Percentiles rank a stretch among this genome's conserved stretches.
phyloP scores from a whole-genome alignment of 805 yeast genomes.

The Candida morakotiae region DNA sequence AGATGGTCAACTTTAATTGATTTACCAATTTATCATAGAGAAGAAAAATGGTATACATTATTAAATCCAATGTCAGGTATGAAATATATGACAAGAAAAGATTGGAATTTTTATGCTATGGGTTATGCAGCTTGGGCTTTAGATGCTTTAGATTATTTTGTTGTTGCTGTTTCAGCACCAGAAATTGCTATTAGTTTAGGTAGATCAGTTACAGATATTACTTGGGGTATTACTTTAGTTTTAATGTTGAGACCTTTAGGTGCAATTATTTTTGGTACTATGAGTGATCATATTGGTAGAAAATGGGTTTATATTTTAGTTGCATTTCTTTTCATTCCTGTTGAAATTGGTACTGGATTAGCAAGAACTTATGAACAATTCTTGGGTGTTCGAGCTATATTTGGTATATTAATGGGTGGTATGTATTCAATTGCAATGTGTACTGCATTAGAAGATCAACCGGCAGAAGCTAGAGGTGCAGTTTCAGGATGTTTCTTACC shows the following conservation, averaged over 20 bases:
- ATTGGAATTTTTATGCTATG: conserved; percentile 50
- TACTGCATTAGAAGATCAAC: conserved; percentile 52
- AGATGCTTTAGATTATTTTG: conserved; percentile 64
- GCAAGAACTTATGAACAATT: conserved; percentile 53
- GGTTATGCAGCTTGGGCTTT: conserved; percentile 61
- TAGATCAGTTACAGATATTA: conserved; percentile 46
- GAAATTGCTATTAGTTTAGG: conserved; percentile 44
- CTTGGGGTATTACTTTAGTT: conserved; percentile 67
- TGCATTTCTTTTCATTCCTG: conserved; percentile 41
- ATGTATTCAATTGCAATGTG: conserved; percentile 53
- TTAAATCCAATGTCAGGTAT: conserved; percentile 43
- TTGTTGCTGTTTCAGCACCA: conserved; percentile 49
- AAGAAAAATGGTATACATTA: conserved; percentile 22
- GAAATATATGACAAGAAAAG: conserved; percentile 8
- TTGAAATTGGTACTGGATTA: conserved; percentile 65
- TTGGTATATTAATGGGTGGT: conserved; percentile 58
- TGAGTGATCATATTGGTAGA: conserved; percentile 60
- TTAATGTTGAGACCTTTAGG: conserved; percentile 68
- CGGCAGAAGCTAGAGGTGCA: conserved; percentile 48
- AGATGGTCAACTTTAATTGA: conserved; percentile 17
- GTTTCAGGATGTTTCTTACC: conserved; percentile 71
- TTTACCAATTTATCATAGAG: conserved; percentile 22
- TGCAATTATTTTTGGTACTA: conserved; percentile 55
- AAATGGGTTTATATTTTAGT: conserved; percentile 53
- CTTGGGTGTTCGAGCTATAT: conserved; percentile 58